Conservation (phyloP, 164 flowering plant species). For the Hamamelis virginiana region DNA sequence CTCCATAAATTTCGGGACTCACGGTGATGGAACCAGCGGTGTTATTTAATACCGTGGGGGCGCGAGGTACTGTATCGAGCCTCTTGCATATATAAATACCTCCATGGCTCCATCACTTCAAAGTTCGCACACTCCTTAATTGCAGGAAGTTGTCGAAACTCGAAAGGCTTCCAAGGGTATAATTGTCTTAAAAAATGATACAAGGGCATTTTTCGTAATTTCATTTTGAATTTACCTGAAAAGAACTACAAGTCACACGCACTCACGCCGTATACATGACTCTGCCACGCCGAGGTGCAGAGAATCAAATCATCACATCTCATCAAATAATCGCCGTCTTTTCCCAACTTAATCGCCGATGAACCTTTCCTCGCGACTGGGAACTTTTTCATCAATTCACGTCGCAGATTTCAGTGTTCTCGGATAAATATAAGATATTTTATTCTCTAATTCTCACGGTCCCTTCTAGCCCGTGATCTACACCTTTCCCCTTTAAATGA, state of each 20-base stretch:
- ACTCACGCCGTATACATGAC: conserved; percentile 31
- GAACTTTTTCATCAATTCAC: conserved; percentile 6
- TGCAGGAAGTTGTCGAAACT: too few species aligned
- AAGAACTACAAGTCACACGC: conserved; percentile 8
- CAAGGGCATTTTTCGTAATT: conserved; percentile 7
- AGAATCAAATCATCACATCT: conserved; percentile 13
- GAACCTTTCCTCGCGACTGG: not conserved
- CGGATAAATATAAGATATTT: not conserved
- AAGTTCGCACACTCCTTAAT: too few species aligned
- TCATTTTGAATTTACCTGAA: not conserved
- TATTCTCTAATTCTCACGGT: not conserved
- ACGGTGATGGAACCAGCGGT: not conserved
- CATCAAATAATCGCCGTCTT: conserved; percentile 11
- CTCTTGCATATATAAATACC: too few species aligned
- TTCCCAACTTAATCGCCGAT: conserved; percentile 4
- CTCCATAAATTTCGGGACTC: not conserved
- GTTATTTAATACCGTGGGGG: not conserved
- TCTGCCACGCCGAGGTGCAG: conserved; percentile 14
- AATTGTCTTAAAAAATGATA: not conserved
- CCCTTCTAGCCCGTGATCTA: not conserved
- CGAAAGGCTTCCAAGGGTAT: too few species aligned
- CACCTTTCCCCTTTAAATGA: not conserved
- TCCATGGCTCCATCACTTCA: too few species aligned
- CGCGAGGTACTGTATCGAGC: not conserved
- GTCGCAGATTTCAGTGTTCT: conserved; percentile 8